A percentile compares a stretch with the other conserved stretches of the same genome.
phyloP scores from a whole-genome alignment of 768 basidiomycete species.

The Xerocomellus intermedius region DNA sequence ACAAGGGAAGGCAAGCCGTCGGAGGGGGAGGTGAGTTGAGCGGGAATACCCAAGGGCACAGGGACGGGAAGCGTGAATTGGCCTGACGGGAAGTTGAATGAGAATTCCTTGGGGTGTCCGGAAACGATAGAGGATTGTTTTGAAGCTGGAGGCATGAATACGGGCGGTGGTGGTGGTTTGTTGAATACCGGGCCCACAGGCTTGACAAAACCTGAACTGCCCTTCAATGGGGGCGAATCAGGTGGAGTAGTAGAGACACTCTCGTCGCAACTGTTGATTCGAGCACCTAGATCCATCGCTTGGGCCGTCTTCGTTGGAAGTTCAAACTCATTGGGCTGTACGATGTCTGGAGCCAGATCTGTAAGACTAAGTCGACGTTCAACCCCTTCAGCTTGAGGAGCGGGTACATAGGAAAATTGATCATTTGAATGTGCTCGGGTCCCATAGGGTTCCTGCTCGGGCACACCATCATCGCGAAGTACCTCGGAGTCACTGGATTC shows the following conservation, averaged over 20 bases:
- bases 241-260: constrained; percentile 58
- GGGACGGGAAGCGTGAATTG: constrained; percentile 45
- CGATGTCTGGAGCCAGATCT: constrained; percentile 52
- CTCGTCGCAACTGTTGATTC: constrained; percentile 20
- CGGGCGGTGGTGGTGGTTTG: constrained; percentile 39
- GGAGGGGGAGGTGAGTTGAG: constrained; percentile 32
- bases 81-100: constrained; percentile 36
- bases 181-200: constrained; percentile 56
- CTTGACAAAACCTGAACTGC: constrained; percentile 27
- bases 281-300: constrained; percentile 3
- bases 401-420: not conserved
- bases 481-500: constrained; percentile 22
- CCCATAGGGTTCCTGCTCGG: constrained; percentile 3
- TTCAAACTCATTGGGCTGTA: constrained; percentile 12
- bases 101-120: constrained; percentile 28
- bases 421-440: constrained; percentile 2
- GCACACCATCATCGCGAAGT: constrained; percentile 17
- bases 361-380: constrained; percentile 53
- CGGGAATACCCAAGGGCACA: constrained; percentile 45
- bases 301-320: constrained; percentile 21
- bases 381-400: constrained; percentile 2
- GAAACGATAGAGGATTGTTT: constrained; percentile 10
- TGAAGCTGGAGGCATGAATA: constrained; percentile 26
- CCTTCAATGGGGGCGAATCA: constrained; percentile 47
- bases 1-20: constrained; percentile 16